Base-by-base conservation (phyloP, 805 yeast species). In the Zygoascus bituminiphila region DNA sequence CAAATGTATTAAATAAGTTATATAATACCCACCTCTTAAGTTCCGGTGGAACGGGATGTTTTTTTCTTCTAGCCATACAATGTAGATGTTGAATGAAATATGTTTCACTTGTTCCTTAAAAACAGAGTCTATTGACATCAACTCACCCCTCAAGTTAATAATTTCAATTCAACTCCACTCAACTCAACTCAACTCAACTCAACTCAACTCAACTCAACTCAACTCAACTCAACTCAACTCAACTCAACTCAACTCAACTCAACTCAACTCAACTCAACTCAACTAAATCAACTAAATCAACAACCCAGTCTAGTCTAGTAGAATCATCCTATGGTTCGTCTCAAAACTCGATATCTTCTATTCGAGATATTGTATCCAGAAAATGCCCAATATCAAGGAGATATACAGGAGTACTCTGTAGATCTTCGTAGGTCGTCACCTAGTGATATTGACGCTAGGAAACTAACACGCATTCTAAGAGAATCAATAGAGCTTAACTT, bases 251-350 rank as follows among this genome's bases (percentile, higher is more conserved):
- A n/a, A n/a, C n/a, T n/a, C n/a, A n/a, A n/a, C n/a, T n/a, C n/a
- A n/a, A n/a, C n/a, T n/a, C n/a, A n/a, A n/a, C n/a, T n/a, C n/a
- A n/a, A n/a, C n/a, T n/a, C n/a, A n/a, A n/a, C n/a, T n/a, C n/a
- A n/a, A n/a, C n/a, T n/a, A n/a, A n/a, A n/a, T n/a, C n/a, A n/a
- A n/a, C n/a, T n/a, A n/a, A n/a, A n/a, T n/a, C n/a, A n/a, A n/a
- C n/a, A n/a, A n/a, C n/a, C n/a, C n/a, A n/a, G n/a, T n/a, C n/a
- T 21, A 40, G 12, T n/a, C n/a, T n/a, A n/a, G n/a, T n/a, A n/a
- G 20, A 20, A 25, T n/a, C n/a, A n/a, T n/a, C n/a, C n/a, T 5
- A 89, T 89, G 98, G 98, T 89, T 14, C 77, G 98, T 59, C 71
- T 89, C 24, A 89, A 89, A 63, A 81, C 88, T 15, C 70, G 98